Base-by-base conservation (phyloP, 352 stramenopile genomes). In the Pythium insidiosum region DNA sequence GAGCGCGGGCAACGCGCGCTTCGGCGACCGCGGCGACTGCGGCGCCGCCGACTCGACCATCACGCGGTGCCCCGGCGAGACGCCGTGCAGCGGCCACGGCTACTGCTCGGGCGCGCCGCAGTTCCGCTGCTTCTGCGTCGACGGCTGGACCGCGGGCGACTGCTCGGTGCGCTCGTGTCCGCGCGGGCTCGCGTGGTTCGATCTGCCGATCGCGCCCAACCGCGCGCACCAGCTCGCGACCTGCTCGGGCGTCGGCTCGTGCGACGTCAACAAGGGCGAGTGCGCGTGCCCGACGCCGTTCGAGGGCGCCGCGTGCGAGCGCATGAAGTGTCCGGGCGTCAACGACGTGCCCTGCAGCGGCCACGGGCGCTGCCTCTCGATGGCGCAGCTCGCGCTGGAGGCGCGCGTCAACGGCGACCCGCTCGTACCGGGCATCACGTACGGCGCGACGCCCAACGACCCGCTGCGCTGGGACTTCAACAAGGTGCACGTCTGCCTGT, bases 401-500 rank as follows among this genome's bases (percentile, higher is more conserved):
- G 63, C 73, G 2, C 58, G 50, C 5, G 44, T 25, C 46, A 73
- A 86, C 28, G 75, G 72, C 19, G 71, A 86, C 9, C 74, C 70
- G 1, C 34, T 78, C 4, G 47, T 51, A n/a, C n/a, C n/a, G n/a
- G n/a, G n/a, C 23, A 50, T 78, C 45, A 73, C 66, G n/a, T 91
- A 88, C 52, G 73, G 78, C 24, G 49, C 43, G 9, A 78, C 62
- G n/a, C 75, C 75, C 18, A 88, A 88, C 56, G 67, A 73, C 35
- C 71, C 75, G 0, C 56, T 51, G 33, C 84, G 72, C 5, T 97
- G 88, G 88, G 88, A 96, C 50, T 73, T 73, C 16, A 72, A 89
- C 61, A 88, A 88, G 47, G 87, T 96, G 33, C 61, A 87, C n/a
- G 85, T 79, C 21, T 97, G 88, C 60, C 22, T 82, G 21, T 97